These are phyloP conservation scores for Spinacia oleracea DNA, from an alignment of 179 eudicot genomes.

Conservation along the genomic window DNA sequence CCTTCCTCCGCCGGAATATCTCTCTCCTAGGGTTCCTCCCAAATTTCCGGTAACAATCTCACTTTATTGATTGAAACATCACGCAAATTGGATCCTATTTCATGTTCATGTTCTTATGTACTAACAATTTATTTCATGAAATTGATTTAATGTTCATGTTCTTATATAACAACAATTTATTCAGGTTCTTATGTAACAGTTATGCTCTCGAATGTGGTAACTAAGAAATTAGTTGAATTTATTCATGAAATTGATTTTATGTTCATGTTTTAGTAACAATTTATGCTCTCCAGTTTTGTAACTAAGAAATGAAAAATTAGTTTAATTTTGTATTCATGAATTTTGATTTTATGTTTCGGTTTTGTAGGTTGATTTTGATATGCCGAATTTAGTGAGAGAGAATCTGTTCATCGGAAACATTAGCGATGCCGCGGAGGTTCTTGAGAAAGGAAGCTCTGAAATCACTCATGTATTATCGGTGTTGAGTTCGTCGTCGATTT, in stretches of 20 bases:
- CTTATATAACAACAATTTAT: too few relatives aligned
- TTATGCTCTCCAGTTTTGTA: too few relatives aligned
- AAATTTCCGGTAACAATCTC: not conserved
- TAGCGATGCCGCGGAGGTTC: conserved; percentile 62
- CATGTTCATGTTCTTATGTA: not conserved
- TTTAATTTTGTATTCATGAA: not conserved
- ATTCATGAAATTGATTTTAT: too few relatives aligned
- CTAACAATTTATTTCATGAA: too few relatives aligned
- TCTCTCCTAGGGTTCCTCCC: conserved; percentile 7
- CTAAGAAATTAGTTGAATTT: too few relatives aligned
- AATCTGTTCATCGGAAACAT: conserved; percentile 73
- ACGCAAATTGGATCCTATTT: not conserved
- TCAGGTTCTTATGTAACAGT: too few relatives aligned
- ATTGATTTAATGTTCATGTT: too few relatives aligned
- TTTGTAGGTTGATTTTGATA: conserved; percentile 6
- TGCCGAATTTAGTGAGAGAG: conserved; percentile 64
- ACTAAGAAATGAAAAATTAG: not conserved
- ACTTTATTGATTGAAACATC: not conserved
- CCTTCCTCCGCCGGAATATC: not conserved
- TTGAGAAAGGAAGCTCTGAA: conserved; percentile 51
- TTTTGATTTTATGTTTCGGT: not conserved
- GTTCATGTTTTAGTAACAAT: too few relatives aligned
- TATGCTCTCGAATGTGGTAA: too few relatives aligned
- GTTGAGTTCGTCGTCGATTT: conserved; percentile 76
- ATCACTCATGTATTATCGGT: conserved; percentile 74